Evolutionary conservation across 306 rosid species (phyloP).

Genomic region (Potentilla sterilis): DNA sequence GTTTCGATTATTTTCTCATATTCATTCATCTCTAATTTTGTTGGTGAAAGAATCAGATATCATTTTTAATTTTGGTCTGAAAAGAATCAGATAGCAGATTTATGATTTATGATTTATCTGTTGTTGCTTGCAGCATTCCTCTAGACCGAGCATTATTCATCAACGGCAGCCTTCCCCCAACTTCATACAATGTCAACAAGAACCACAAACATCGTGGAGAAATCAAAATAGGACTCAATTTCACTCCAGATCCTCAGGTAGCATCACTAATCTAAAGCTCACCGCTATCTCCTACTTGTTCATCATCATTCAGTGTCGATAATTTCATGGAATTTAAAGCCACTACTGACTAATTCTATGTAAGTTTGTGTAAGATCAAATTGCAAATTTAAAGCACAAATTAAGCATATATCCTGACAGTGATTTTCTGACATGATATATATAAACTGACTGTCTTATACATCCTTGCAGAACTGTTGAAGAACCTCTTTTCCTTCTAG

Average conservation of each 20-base stretch:
- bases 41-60: neutral
- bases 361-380: neutral
- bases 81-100: neutral
- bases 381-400: neutral
- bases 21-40: neutral
- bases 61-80: neutral
- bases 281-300: too few species aligned
- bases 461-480: conserved; percentile 1
- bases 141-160: conserved; percentile 38
- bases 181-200: conserved; percentile 51
- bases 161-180: conserved; percentile 53
- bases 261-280: neutral
- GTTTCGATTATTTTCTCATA: neutral
- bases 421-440: neutral
- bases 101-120: neutral
- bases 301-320: too few species aligned
- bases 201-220: conserved; percentile 48
- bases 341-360: too few species aligned
- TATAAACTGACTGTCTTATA: neutral
- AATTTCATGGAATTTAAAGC: too few species aligned
- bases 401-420: neutral
- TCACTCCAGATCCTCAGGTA: conserved; percentile 27
- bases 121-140: conserved; percentile 43
- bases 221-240: conserved; percentile 52
- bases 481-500: neutral